phyloP scores from a whole-genome alignment of 352 stramenopile genomes.

The Pythium oligandrum region DNA sequence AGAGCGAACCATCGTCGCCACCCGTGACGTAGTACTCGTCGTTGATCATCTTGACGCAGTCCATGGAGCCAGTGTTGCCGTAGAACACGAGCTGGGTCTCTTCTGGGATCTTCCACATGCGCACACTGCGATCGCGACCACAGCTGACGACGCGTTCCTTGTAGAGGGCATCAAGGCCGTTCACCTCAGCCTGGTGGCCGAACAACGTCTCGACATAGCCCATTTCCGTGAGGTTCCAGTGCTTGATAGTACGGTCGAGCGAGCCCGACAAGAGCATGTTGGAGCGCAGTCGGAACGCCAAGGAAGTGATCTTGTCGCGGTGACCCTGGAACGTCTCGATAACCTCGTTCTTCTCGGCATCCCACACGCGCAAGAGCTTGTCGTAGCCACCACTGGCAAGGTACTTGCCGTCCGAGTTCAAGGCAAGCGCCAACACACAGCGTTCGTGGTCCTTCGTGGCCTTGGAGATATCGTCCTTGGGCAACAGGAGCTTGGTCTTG shows the following conservation, averaged over 20 bases:
- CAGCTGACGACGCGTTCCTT: conserved; percentile 90
- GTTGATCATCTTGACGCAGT: conserved; percentile 89
- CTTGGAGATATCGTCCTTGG: conserved; percentile 54
- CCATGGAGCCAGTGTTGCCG: conserved; percentile 87
- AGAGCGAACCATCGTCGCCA: conserved; percentile 86
- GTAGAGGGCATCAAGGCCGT: conserved; percentile 87
- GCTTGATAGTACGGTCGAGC: conserved; percentile 90
- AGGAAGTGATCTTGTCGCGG: conserved; percentile 81
- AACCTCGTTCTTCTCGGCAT: conserved; percentile 64
- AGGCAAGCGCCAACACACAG: conserved; percentile 79
- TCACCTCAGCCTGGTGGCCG: conserved; percentile 88
- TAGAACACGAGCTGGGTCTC: conserved; percentile 94
- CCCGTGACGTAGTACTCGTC: conserved; percentile 93
- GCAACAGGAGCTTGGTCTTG: conserved; percentile 63
- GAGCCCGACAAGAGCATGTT: conserved; percentile 91
- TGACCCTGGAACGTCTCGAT: conserved; percentile 89
- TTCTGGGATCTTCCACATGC: conserved; percentile 95
- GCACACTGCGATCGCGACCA: conserved; percentile 88
- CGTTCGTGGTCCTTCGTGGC: conserved; percentile 73
- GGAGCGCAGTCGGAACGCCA: conserved; percentile 86
- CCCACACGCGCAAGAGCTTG: conserved; percentile 90
- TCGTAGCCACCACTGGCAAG: conserved; percentile 88
- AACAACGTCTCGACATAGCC: conserved; percentile 95
- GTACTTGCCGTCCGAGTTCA: conserved; percentile 90
- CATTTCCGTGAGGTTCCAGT: conserved; percentile 96